Evolutionary conservation across 805 yeast genomes (phyloP).

Genomic region (Isabelozyma gotoi): DNA sequence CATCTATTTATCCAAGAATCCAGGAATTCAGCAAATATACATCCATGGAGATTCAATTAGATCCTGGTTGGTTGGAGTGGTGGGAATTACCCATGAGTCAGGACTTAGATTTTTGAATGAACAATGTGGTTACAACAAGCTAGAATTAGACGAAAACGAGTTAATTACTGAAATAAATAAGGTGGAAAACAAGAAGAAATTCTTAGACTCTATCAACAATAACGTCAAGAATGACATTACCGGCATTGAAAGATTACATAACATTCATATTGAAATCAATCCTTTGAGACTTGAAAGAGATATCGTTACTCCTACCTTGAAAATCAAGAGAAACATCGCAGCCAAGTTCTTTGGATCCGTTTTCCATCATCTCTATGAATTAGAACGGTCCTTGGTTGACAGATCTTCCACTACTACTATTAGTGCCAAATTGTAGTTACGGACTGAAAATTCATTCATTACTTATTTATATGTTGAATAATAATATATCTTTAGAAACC

Average conservation of each 20-base stretch:
- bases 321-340: slow-evolving; percentile 37
- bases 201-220: slow-evolving; percentile 23
- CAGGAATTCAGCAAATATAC: slow-evolving; percentile 52
- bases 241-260: slow-evolving; percentile 33
- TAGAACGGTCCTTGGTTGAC: slow-evolving; percentile 1
- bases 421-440: not conserved
- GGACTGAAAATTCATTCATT: too few species aligned
- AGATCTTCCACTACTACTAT: too few species aligned
- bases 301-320: slow-evolving; percentile 63
- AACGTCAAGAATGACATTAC: slow-evolving; percentile 17
- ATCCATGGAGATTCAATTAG: slow-evolving; percentile 65
- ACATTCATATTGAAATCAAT: slow-evolving; percentile 23
- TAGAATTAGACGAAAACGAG: slow-evolving; percentile 8
- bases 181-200: slow-evolving; percentile 15
- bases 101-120: slow-evolving; percentile 16
- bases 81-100: slow-evolving; percentile 55
- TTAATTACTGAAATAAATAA: slow-evolving; percentile 13
- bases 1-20: slow-evolving; percentile 52
- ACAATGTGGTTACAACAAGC: slow-evolving; percentile 10
- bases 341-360: slow-evolving; percentile 14
- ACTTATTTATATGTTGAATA: too few species aligned
- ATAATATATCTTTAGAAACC: slow-evolving; percentile 53
- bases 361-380: slow-evolving; percentile 11
- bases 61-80: slow-evolving; percentile 56
- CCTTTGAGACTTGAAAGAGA: slow-evolving; percentile 52